These are phyloP conservation scores for Apostasia shenzhenica DNA, from an alignment of 106 monocot genomes.

Conservation along the genomic window DNA sequence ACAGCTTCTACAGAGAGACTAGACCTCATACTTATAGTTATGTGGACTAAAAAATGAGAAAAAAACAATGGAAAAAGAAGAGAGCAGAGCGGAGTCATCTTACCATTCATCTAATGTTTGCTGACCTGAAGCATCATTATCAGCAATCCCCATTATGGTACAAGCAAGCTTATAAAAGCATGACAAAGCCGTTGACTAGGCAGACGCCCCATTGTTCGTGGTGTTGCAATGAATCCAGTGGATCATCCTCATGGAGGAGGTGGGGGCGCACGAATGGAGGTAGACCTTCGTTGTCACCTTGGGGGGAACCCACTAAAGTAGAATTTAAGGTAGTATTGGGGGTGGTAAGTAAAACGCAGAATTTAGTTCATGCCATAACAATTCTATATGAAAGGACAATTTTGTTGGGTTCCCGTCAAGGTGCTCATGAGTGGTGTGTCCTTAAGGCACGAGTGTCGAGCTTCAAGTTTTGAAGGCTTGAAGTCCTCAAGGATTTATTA, in stretches of 20 bases:
- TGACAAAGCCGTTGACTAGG: conserved; percentile 8
- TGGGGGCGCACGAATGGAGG: conserved; percentile 42
- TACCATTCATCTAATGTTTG: too few species aligned
- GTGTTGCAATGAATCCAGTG: conserved; percentile 18
- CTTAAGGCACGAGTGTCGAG: too few species aligned
- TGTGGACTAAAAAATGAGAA: too few species aligned
- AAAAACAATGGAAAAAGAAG: too few species aligned
- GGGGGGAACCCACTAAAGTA: conserved; percentile 37
- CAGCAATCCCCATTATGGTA: background rate
- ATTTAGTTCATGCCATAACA: background rate
- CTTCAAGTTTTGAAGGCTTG: too few species aligned
- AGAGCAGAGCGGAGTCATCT: too few species aligned
- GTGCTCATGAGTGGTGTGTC: too few species aligned
- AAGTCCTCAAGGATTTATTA: too few species aligned
- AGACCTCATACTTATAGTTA: too few species aligned
- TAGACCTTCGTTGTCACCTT: conserved; percentile 34
- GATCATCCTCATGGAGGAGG: conserved; percentile 76
- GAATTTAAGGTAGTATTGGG: conserved; percentile 16
- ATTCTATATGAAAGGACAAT: background rate
- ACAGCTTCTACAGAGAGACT: too few species aligned
- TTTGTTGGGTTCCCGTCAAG: background rate
- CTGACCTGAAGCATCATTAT: too few species aligned
- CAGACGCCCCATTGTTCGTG: conserved; percentile 11
- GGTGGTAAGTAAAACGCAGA: conserved; percentile 1
- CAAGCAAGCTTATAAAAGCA: background rate